These are phyloP conservation scores for Dimargaris xerosporica DNA, from an alignment of 192 early-diverging fungal species.

Conservation along the genomic window DNA sequence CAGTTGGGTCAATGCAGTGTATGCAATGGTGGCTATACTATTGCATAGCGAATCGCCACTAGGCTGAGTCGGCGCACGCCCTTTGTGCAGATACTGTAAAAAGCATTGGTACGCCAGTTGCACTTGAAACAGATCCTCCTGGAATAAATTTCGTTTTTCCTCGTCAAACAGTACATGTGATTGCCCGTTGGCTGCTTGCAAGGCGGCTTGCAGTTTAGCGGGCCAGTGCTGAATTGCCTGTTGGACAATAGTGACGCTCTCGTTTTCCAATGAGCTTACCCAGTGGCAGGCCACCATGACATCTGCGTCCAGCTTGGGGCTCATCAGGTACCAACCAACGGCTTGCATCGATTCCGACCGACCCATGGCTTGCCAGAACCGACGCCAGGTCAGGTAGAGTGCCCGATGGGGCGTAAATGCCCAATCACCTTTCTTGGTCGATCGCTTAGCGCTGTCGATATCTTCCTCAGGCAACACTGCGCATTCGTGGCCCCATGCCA, in stretches of 20 bases:
- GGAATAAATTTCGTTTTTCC: background rate
- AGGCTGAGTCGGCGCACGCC: too few relatives aligned
- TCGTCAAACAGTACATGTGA: background rate
- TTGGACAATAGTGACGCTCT: background rate
- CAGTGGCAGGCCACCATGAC: background rate
- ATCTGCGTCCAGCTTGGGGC: background rate
- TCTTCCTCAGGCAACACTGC: background rate
- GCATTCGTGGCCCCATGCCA: background rate
- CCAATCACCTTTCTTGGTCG: too few relatives aligned
- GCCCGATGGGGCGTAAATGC: background rate
- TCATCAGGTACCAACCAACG: background rate
- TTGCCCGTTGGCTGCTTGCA: background rate
- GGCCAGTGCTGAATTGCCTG: background rate
- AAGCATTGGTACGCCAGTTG: constrained; percentile 1
- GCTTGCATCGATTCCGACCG: background rate
- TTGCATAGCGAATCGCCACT: too few relatives aligned
- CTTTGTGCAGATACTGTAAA: background rate
- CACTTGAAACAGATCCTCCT: background rate
- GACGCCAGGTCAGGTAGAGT: background rate
- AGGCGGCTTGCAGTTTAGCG: background rate
- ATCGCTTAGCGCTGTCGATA: background rate
- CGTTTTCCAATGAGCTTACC: background rate
- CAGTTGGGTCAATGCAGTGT: too few relatives aligned
- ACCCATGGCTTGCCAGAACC: background rate
- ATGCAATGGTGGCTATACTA: too few relatives aligned